Base-by-base conservation (phyloP, 495 filamentous ascomycete species). In the Schizothecium vesticola region DNA sequence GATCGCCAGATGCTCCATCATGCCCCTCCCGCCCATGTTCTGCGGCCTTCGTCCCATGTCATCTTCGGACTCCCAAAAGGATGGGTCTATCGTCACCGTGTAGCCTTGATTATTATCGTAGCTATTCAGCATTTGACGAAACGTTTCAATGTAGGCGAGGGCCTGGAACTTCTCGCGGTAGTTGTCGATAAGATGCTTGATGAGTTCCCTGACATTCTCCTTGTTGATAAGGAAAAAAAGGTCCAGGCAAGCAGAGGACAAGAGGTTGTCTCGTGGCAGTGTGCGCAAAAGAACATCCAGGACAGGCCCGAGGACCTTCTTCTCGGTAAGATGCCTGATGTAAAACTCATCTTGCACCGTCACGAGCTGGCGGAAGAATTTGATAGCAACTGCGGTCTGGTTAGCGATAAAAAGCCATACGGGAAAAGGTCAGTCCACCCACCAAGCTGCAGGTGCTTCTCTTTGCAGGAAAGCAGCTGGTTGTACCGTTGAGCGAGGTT, bases 181-280 rank as follows among this genome's bases (percentile, higher is more conserved):
- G 70, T 91, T 92, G 72, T 96, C 92, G 28, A 96, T 92, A 43
- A 97, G 78, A 73, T 99, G 93, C 59, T 87, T 83, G 62, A 97
- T 89, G 51, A 97, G 81, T 7, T 89, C 85, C 75, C 92, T 95
- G 71, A 94, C 85, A 70, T 90, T 90, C 76, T 96, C 92, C 73
- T 89, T 88, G 75, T 89, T 92, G 71, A 99, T 92, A 71, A 90
- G 92, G 71, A 94, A 92, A 70, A 99, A 99, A 36, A 99, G 86
- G 74, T 99, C 95, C 16, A 98, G 84, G 78, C 92, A 97, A n/a
- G 94, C 94, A 16, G 94, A 97, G 74, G 95, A 95, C 33, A 99
- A 86, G 3, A 98, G 84, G 74, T 97, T 99, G 77, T 99, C 93
- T n/a, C 92, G 89, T 1, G 93, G 93, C 88, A 97, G 94, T 3